phyloP scores from a whole-genome alignment of 2,329 filamentous ascomycete species.

The Ceratocystis cacaofunesta region DNA sequence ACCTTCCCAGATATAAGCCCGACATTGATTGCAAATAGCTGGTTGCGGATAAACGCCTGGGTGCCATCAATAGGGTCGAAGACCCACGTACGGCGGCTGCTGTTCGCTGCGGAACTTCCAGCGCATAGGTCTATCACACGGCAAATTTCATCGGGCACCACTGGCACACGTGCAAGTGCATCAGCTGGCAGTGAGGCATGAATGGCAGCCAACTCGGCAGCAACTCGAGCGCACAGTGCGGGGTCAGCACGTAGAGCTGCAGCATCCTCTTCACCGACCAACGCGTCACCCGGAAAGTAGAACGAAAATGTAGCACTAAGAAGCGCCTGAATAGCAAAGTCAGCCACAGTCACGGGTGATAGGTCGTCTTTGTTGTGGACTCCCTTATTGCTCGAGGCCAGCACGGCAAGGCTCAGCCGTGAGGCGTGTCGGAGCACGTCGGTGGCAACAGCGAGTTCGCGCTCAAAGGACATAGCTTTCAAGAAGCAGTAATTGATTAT shows the following conservation, averaged over 20 bases:
- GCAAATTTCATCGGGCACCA: constrained; percentile 33
- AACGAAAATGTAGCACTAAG: constrained; percentile 35
- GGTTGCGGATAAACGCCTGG: constrained; percentile 38
- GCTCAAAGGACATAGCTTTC: constrained; percentile 23
- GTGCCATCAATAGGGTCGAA: constrained; percentile 49
- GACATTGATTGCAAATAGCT: constrained; percentile 44
- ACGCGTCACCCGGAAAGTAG: constrained; percentile 35
- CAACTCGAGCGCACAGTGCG: constrained; percentile 32
- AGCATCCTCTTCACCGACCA: constrained; percentile 43
- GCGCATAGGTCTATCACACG: constrained; percentile 38
- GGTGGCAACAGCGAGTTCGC: constrained; percentile 31
- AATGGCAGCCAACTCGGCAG: constrained; percentile 28
- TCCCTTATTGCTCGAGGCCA: constrained; percentile 34
- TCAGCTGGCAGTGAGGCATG: constrained; percentile 20
- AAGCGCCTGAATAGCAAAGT: constrained; percentile 44
- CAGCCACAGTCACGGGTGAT: constrained; percentile 43
- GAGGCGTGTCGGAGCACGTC: constrained; percentile 32
- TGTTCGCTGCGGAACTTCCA: constrained; percentile 25
- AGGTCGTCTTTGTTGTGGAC: constrained; percentile 39
- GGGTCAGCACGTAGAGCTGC: constrained; percentile 31
- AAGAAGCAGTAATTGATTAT: not conserved
- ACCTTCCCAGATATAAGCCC: constrained; percentile 36
- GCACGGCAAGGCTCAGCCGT: constrained; percentile 34
- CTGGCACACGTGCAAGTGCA: constrained; percentile 23
- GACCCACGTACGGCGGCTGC: constrained; percentile 37